Evolutionary conservation across 352 stramenopile species (phyloP), one percentile per base, ranked within the genome.

Genomic region (Phytopythium aichiense): DNA sequence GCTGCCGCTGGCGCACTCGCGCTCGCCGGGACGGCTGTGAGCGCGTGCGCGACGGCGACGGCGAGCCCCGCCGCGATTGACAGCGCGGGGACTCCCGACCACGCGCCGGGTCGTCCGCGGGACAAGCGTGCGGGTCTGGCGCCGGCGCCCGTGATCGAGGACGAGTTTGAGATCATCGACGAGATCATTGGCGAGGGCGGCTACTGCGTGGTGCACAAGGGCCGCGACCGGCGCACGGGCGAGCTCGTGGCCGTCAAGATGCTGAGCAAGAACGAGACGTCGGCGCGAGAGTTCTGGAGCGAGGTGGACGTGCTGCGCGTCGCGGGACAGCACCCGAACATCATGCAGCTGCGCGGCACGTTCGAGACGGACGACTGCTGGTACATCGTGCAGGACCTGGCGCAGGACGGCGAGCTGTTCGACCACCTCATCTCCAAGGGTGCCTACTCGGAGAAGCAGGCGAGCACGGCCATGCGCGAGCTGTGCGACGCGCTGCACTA

Each of bases 331-430:
- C 82, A 92, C 68, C 79, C 81, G 5, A 92, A 90, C 58, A 91
- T 94, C 66, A 80, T 92, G 76, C 69, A 90, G 46, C 60, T 94
- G n/a, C 65, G 79, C 56, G 82, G 69, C 31, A 86, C 87, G 22
- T 94, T 83, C 61, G 84, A 92, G 67, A 89, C 74, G 31, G 77
- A 89, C 25, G 76, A 73, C 33, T 79, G 68, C 56, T 94, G 82
- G 82, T 92, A 88, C 62, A 92, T 94, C 61, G 84, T 94, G 16
- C 79, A 90, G 64, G 86, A 96, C 46, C 74, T 94, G 51, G 84
- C 88, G 33, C 79, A 85, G n/a, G 86, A 89, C 40, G 87, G 86
- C 30, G 89, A 97, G 67, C 69, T 97, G 3, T 95, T 97, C 43
- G 89, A 97, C 65, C 83, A 93, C 68, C 65, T 97, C 52, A 79